Base-by-base conservation (phyloP, 2,329 filamentous ascomycete genomes). In the Monilinia fructigena region DNA sequence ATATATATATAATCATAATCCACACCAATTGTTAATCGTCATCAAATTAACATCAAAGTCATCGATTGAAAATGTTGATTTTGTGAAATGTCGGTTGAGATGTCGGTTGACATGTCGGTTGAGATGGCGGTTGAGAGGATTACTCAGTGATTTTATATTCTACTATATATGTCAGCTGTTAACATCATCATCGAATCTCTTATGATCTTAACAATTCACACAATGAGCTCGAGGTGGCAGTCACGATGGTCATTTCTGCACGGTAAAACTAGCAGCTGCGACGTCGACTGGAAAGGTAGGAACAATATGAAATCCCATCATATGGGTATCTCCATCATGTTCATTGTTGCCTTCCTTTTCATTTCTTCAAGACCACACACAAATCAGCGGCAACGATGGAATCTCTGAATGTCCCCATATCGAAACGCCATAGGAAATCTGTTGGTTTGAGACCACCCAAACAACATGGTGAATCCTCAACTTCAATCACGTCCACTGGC, bases 251-350 rank as follows among this genome's bases (percentile, higher is more conserved):
- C 8, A 18, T 26, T 35, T 23, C 8, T 50, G 45, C 2, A 18
- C 45, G 6, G 45, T 60, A 23, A 1, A 50, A 38, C 38, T 50
- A 28, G n/a, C 14, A 50, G 45, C 10, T 50, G 4, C 58, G 40
- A n/a, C n/a, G n/a, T n/a, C n/a, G n/a, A 40, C 8, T 48, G 45
- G 14, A 26, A 60, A 8, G 58, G 58, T 20, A 61, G 58, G 45
- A 38, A 8, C 58, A 31, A 61, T 7, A 26, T 48, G 20, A 6
- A 35, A 45, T 12, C 5, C 3, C 16, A 12, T 38, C 3, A 12
- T 20, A 20, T 38, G 28, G 3, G 5, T 26, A 12, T 35, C 23
- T 11, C 8, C 4, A 14, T 26, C 12, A 14, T 50, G 2, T 61
- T 20, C 0, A 2, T 38, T 38, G n/a, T 18, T 50, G 1, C 31